Percentiles rank a stretch among this genome's conserved stretches.
Evolutionary conservation across 225 moss, liverwort and hornwort species (phyloP).

Genomic region (Pleurozium schreberi): DNA sequence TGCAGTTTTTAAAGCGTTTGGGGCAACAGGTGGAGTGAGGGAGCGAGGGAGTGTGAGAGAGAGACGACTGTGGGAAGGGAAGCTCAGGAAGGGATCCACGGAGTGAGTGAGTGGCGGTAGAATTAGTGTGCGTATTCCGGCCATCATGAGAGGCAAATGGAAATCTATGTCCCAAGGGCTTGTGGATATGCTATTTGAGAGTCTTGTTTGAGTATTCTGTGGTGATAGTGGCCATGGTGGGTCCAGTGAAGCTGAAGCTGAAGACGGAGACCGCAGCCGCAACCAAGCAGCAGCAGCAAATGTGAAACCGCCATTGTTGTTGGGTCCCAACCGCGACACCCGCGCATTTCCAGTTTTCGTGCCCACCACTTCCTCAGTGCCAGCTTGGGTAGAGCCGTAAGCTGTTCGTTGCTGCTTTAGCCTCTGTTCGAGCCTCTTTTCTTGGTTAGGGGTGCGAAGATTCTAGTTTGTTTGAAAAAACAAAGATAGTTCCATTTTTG

Average conservation of each 20-base stretch:
- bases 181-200: constrained; percentile 11
- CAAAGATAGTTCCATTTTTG: neutral
- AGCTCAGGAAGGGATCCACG: neutral
- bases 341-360: neutral
- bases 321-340: neutral
- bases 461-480: neutral
- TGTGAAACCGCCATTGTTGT: neutral
- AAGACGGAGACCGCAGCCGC: neutral
- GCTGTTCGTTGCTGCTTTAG: neutral
- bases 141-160: neutral
- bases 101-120: neutral
- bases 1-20: neutral
- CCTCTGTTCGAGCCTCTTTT: neutral
- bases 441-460: neutral
- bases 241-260: neutral
- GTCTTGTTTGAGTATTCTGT: neutral
- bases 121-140: neutral
- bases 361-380: neutral
- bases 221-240: neutral
- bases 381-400: neutral
- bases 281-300: neutral
- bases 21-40: neutral
- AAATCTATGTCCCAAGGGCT: neutral
- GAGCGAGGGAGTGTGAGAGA: neutral
- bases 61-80: neutral